Percentiles rank a stretch among this genome's conserved stretches.
phyloP scores from a whole-genome alignment of 2,329 filamentous ascomycete species.

The Rhexocercosporidium sp. region DNA sequence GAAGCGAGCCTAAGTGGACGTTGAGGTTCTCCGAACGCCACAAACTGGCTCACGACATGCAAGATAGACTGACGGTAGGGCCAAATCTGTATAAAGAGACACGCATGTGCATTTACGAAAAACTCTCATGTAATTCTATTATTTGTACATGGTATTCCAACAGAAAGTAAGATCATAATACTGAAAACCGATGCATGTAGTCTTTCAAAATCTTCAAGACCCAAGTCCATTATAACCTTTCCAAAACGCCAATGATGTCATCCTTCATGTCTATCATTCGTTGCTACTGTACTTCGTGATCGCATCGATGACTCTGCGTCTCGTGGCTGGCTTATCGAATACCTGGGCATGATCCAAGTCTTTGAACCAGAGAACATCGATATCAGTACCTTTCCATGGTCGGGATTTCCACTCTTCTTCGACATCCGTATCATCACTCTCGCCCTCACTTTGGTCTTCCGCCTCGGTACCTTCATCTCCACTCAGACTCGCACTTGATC shows the following conservation, averaged over 20 bases:
- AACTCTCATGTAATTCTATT: background rate
- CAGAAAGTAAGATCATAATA: too few relatives aligned
- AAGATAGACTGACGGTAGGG: background rate
- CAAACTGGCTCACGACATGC: background rate
- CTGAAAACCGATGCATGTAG: background rate
- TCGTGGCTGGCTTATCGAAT: constrained; percentile 47
- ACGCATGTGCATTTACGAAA: background rate
- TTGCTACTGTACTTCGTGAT: constrained; percentile 39
- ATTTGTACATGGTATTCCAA: constrained; percentile 2
- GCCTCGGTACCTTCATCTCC: constrained; percentile 34
- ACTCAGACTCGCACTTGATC: constrained; percentile 5
- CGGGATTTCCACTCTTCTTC: constrained; percentile 41
- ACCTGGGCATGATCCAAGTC: constrained; percentile 62
- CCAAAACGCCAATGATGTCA: background rate
- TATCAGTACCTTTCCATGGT: constrained; percentile 41
- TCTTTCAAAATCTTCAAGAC: too few relatives aligned
- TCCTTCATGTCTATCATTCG: constrained; percentile 24
- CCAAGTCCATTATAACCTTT: background rate
- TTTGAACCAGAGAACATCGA: constrained; percentile 59
- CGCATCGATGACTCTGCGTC: constrained; percentile 42
- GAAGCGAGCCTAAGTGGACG: background rate
- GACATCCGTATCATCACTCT: constrained; percentile 22
- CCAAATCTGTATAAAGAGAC: background rate
- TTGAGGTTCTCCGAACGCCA: background rate
- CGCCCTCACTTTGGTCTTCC: constrained; percentile 30